phyloP scores from a whole-genome alignment of 257 asterid genomes.

The Leonotis leonurus region DNA sequence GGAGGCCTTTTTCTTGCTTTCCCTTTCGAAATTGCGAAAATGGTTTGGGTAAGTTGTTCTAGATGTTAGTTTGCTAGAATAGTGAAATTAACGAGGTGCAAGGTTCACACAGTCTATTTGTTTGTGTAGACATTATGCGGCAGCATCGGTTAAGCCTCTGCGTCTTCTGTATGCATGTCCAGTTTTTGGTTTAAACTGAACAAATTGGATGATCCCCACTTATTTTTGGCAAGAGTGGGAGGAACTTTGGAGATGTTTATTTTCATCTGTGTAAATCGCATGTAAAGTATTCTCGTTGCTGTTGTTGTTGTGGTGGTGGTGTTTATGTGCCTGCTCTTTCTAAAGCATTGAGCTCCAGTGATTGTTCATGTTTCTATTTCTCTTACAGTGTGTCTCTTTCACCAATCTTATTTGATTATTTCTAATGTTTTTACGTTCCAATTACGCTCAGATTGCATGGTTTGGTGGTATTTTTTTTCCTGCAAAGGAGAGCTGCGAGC shows the following conservation, averaged over 20 bases:
- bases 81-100: not conserved
- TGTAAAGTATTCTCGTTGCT: not conserved
- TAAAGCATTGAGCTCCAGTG: not conserved
- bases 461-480: not conserved
- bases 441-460: not conserved
- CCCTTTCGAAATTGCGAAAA: not conserved
- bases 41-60: not conserved
- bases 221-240: not conserved
- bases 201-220: not conserved
- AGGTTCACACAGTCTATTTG: not conserved
- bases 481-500: not conserved
- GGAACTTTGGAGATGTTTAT: not conserved
- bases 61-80: not conserved
- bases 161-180: conserved; percentile 15
- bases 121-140: not conserved
- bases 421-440: not conserved
- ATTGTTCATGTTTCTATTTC: not conserved
- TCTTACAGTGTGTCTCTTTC: not conserved
- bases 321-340: not conserved
- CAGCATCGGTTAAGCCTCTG: not conserved
- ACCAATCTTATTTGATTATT: not conserved
- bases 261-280: not conserved
- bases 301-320: too few relatives aligned
- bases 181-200: not conserved
- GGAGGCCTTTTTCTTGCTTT: not conserved